These are phyloP conservation scores for Ustilago shanxiensis DNA, from an alignment of 1,284 basidiomycete genomes.

Conservation along the genomic window DNA sequence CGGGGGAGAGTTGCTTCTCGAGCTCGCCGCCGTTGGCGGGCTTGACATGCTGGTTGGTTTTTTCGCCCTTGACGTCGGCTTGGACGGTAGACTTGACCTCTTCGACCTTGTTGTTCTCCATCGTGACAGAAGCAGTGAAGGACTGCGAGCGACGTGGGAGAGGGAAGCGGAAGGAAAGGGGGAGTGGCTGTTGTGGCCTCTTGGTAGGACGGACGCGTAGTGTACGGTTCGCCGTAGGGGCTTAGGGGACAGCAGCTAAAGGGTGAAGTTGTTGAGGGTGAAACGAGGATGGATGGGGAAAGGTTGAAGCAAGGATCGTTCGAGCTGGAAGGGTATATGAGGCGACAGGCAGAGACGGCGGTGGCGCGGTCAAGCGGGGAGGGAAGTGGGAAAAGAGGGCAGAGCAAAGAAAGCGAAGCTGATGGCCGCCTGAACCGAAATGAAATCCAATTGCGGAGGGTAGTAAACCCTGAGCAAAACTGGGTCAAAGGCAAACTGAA, in stretches of 20 bases:
- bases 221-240: slow-evolving; percentile 2
- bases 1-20: slow-evolving; percentile 45
- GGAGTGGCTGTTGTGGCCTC: slow-evolving; percentile 7
- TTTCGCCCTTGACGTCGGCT: slow-evolving; percentile 28
- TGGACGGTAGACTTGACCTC: slow-evolving; percentile 29
- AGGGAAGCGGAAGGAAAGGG: background rate
- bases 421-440: slow-evolving; percentile 12
- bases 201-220: slow-evolving; percentile 1
- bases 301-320: background rate
- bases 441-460: slow-evolving; percentile 16
- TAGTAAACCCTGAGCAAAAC: slow-evolving; percentile 13
- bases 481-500: slow-evolving; percentile 1
- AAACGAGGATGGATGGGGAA: background rate
- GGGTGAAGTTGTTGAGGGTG: background rate
- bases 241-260: background rate
- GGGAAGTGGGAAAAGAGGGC: background rate
- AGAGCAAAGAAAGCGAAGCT: background rate
- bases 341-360: background rate
- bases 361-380: background rate
- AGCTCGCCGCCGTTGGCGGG: slow-evolving; percentile 24
- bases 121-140: slow-evolving; percentile 16
- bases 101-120: slow-evolving; percentile 32
- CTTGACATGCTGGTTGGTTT: slow-evolving; percentile 29
- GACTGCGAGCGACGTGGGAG: background rate
- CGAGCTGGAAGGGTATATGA: slow-evolving; percentile 16